phyloP scores from a whole-genome alignment of 2,329 filamentous ascomycete species.

The Fusarium praegraminearum region DNA sequence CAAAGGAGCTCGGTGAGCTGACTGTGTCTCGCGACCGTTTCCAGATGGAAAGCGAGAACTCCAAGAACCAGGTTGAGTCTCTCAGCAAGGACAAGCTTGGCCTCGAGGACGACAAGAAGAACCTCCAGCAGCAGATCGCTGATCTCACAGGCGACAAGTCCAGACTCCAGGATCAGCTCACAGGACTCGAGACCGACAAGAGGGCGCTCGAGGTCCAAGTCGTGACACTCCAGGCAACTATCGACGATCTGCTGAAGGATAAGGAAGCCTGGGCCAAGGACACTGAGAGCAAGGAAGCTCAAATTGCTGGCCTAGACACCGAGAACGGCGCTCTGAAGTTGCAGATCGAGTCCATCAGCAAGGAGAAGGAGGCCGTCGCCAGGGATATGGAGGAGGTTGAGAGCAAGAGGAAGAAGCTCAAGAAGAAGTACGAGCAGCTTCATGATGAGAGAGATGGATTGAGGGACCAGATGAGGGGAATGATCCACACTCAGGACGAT shows the following conservation, averaged over 20 bases:
- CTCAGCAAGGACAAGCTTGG: constrained; percentile 37
- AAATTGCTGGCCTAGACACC: constrained; percentile 38
- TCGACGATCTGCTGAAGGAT: constrained; percentile 42
- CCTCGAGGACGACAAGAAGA: constrained; percentile 44
- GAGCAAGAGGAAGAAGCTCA: constrained; percentile 42
- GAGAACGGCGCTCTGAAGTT: constrained; percentile 44
- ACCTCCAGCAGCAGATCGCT: constrained; percentile 33
- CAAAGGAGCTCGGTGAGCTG: constrained; percentile 43
- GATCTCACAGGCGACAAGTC: constrained; percentile 36
- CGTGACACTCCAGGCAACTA: constrained; percentile 36
- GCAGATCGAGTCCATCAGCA: constrained; percentile 40
- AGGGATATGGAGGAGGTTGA: constrained; percentile 43
- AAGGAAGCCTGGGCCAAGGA: constrained; percentile 41
- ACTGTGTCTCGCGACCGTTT: constrained; percentile 44
- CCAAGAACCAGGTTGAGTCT: constrained; percentile 38
- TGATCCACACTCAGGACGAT: constrained; percentile 45
- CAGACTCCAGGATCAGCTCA: constrained; percentile 37
- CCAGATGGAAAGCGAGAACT: constrained; percentile 35
- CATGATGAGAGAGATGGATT: constrained; percentile 35
- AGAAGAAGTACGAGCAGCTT: constrained; percentile 43
- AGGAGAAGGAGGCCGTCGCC: constrained; percentile 43
- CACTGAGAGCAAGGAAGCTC: constrained; percentile 41
- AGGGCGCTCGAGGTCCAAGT: constrained; percentile 39
- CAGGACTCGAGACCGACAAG: constrained; percentile 41
- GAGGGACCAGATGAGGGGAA: constrained; percentile 32